Evolutionary conservation across 2,329 filamentous ascomycete species (phyloP), one percentile per base, ranked within the genome.

Genomic region (Trichoderma polysporum): DNA sequence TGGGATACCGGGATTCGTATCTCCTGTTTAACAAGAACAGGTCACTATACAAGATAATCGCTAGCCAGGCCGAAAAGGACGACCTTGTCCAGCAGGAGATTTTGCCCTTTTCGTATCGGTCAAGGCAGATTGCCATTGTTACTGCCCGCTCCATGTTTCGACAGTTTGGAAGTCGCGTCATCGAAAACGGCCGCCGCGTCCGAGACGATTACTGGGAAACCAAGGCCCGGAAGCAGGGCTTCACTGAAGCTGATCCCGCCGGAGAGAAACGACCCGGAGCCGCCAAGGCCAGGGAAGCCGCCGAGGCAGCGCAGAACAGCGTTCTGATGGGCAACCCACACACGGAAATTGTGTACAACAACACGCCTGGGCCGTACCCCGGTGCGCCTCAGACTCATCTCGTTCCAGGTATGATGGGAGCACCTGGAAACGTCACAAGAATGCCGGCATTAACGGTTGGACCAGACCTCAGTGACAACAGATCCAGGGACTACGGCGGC

Each of bases 141-240:
- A 98, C 95, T 0, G 95, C 95, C 33, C 89, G 93, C 70, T 98
- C 94, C 73, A 99, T 99, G 95, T 99, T 98, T 79, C 90, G 95
- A 50, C 95, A 99, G 78, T 99, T 99, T 78, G 95, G 95, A 57
- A 97, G 94, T 78, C 88, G 95, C 70, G 91, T 99, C 61, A 95
- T 99, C 70, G 88, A 91, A 39, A 92, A 94, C 74, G 95, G 95
- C 37, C 87, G 94, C 69, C 86, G 95, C 67, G 95, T 99, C 49
- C 90, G 95, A 58, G 95, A 99, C 79, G 95, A 99, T 77, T 99
- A 99, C 79, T 99, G 95, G 95, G 95, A 98, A 79, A 92, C 90
- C 75, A 98, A 98, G 80, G 95, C 95, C 8, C 87, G 91, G 56
- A 99, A 98, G 80, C 95, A 99, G 79, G 95, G 95, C 12, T 99